Percentiles rank a stretch among this genome's conserved stretches.
Conservation (phyloP, 805 yeast species). For the Yarrowia yakushimensis region DNA sequence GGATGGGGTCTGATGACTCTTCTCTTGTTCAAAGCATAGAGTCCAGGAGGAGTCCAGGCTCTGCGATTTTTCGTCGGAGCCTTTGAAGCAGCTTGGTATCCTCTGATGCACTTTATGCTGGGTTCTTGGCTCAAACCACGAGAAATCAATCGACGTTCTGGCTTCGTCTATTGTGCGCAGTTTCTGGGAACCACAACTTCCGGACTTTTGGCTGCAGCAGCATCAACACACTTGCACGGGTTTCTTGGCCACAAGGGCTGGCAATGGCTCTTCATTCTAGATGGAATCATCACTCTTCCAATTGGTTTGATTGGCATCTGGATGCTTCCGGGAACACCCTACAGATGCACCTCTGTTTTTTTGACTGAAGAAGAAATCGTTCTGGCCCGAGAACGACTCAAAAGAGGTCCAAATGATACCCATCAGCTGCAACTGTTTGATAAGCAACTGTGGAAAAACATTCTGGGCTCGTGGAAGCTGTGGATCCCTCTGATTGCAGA, state of each 20-base stretch:
- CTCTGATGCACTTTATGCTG: conserved; percentile 34
- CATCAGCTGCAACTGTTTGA: conserved; percentile 38
- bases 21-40: conserved; percentile 31
- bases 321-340: conserved; percentile 53
- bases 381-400: conserved; percentile 29
- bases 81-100: conserved; percentile 35
- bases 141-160: conserved; percentile 35
- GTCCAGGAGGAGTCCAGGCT: conserved; percentile 32
- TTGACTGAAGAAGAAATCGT: conserved; percentile 34
- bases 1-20: conserved; percentile 34
- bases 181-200: conserved; percentile 57
- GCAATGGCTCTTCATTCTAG: conserved; percentile 67
- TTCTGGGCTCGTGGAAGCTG: conserved; percentile 56
- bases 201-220: conserved; percentile 59
- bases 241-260: conserved; percentile 45
- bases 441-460: conserved; percentile 47
- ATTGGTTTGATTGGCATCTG: conserved; percentile 43
- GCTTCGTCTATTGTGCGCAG: conserved; percentile 38
- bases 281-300: conserved; percentile 48
- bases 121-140: conserved; percentile 36
- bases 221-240: conserved; percentile 48
- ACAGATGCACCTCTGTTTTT: conserved; percentile 32
- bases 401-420: conserved; percentile 19
- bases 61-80: conserved; percentile 38
- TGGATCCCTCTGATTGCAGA: conserved; percentile 54